These are phyloP conservation scores for Daldinia vernicosa DNA, from an alignment of 495 filamentous ascomycete species.

Conservation along the genomic window DNA sequence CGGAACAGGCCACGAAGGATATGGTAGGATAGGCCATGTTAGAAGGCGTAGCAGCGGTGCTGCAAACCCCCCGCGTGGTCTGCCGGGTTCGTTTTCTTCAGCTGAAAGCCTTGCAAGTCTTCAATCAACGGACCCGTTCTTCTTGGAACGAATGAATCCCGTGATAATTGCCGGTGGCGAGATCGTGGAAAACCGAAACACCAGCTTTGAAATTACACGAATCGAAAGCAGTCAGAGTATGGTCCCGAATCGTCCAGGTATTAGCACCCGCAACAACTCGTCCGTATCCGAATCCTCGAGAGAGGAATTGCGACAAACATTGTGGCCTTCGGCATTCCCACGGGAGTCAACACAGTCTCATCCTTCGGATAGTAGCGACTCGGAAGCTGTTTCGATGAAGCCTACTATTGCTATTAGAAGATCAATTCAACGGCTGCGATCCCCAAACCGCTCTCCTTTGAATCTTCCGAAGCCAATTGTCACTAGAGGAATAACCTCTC, in stretches of 20 bases:
- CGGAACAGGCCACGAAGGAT: slow-evolving; percentile 96
- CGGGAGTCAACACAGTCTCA: slow-evolving; percentile 45
- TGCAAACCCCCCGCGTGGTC: slow-evolving; percentile 53
- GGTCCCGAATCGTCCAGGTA: slow-evolving; percentile 56
- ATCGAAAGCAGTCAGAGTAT: slow-evolving; percentile 72
- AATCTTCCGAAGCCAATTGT: slow-evolving; percentile 56
- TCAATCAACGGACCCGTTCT: slow-evolving; percentile 58
- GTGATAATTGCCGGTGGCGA: slow-evolving; percentile 86
- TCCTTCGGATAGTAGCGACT: slow-evolving; percentile 63
- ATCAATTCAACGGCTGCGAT: slow-evolving; percentile 59
- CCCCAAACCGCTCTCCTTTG: slow-evolving; percentile 49
- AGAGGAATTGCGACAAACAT: slow-evolving; percentile 50
- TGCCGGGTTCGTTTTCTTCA: slow-evolving; percentile 58
- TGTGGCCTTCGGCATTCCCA: slow-evolving; percentile 64
- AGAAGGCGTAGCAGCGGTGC: slow-evolving; percentile 68
- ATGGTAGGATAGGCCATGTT: slow-evolving; percentile 73
- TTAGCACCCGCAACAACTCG: slow-evolving; percentile 58
- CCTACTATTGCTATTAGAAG: slow-evolving; percentile 61
- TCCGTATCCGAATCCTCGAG: slow-evolving; percentile 53
- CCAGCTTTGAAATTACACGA: slow-evolving; percentile 61
- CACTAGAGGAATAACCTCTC: slow-evolving; percentile 51
- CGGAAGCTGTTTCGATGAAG: slow-evolving; percentile 52
- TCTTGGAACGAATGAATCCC: slow-evolving; percentile 82
- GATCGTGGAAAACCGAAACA: slow-evolving; percentile 66
- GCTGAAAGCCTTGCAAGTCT: slow-evolving; percentile 57